Base-by-base conservation (phyloP, 73 alveolate species). In the Blepharisma japonicum region DNA sequence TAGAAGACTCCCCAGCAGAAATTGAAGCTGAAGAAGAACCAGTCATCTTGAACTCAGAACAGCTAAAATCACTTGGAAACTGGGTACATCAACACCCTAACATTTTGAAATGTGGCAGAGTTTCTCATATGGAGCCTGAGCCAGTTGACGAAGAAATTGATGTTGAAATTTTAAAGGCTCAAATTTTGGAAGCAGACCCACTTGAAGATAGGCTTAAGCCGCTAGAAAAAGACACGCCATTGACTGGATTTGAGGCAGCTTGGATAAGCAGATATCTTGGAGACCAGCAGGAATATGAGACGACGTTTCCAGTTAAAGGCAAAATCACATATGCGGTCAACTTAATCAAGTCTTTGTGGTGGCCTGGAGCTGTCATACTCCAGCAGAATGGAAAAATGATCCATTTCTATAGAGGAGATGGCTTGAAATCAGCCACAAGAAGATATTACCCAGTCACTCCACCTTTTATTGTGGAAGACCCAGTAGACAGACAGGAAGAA, bases 361-460 rank as follows among this genome's bases (percentile, higher is more conserved):
- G 99, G 99, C 98, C 97, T 11, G 99, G 99, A 55, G 96, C 97
- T 7, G 90, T 82, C 6, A 94, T 94, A 77, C 94, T 87, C 68
- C 87, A 89, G 66, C 54, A 91, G 71, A 87, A 84, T 48, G 92
- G 93, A 50, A 91, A 85, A 78, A 88, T 77, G 51, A 71, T 88
- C 67, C 77, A 87, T 76, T 87, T 96, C 68, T 96, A 96, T 88
- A 82, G 91, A 74, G 99, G 99, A 53, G 84, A 96, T 92, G 99
- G 99, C 23, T 80, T 94, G 51, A 94, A 94, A 82, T 55, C 79
- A 21, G 96, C 91, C 45, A 94, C 81, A 47, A 90, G 78, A 70
- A 81, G 86, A 67, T 89, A 83, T 81, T 77, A 83, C 76, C 98
- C 98, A 2, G 85, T 86, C 49, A 77, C 81, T 55, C 96, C 97